Evolutionary conservation across 768 basidiomycete genomes (phyloP).

Genomic region (Termitomyces sp.): DNA sequence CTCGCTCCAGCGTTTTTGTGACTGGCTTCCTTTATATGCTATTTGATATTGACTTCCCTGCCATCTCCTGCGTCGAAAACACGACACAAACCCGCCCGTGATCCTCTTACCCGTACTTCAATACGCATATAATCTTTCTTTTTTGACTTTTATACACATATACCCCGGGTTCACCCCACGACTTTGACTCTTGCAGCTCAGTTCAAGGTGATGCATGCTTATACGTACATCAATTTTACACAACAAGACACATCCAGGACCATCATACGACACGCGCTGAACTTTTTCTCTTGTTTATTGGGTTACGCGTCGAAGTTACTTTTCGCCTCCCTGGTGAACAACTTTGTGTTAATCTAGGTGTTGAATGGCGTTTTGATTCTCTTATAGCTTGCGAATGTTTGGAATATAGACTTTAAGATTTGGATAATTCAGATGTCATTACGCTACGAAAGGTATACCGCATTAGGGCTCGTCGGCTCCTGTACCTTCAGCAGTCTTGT

Average conservation of each 20-base stretch:
- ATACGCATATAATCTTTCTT: constrained; percentile 7
- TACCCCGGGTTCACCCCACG: constrained; percentile 5
- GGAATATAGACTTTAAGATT: not conserved
- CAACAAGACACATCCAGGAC: not conserved
- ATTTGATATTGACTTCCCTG: not conserved
- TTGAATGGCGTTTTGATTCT: not conserved
- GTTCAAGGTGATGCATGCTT: constrained; percentile 3
- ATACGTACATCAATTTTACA: constrained; percentile 3
- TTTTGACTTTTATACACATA: constrained; percentile 2
- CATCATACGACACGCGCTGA: not conserved
- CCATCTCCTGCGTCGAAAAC: not conserved
- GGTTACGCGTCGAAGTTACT: not conserved
- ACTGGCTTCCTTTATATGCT: constrained; percentile 1
- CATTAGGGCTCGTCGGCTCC: not conserved
- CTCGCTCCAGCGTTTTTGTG: not conserved
- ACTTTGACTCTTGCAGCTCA: not conserved
- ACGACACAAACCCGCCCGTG: not conserved
- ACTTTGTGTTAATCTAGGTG: not conserved
- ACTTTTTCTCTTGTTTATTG: not conserved
- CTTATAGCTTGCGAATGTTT: not conserved
- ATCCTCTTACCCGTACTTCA: constrained; percentile 2
- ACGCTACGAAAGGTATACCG: not conserved
- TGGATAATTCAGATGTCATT: not conserved
- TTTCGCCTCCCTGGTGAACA: not conserved
- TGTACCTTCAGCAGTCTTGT: not conserved